Evolutionary conservation across 495 filamentous ascomycete species (phyloP), one percentile per base, ranked within the genome.

Genomic region (Daldinia concentrica): DNA sequence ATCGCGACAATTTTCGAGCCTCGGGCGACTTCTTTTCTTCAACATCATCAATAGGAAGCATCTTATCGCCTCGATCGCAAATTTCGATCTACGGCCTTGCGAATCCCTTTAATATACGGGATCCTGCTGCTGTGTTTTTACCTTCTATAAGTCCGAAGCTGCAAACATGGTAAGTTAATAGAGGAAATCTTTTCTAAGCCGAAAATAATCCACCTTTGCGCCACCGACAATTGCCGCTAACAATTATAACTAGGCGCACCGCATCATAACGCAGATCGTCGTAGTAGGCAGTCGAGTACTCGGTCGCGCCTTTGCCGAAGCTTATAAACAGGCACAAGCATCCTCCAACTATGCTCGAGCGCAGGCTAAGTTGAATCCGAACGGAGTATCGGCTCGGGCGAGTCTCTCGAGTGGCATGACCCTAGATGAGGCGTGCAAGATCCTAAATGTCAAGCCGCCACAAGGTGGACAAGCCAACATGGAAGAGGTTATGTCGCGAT

Each of bases 361-460:
- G n/a, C 86, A 90, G 61, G 84, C 84, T 27, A 83, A 84, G 60
- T 74, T 82, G 32, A 84, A 83, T 78, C 79, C 83, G 48, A 83
- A 81, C 48, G 75, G 72, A 17, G 74, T 82, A 32, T 69, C 72
- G 19, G 71, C 75, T 24, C 71, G 81, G 34, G 78, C 79, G 15
- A 87, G 81, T 69, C 83, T 88, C 62, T 86, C 89, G 37, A 84
- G 87, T 41, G 91, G 92, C 69, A 88, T 97, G 74, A 96, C 93
- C 7, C 88, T 99, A 58, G 94, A 97, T 70, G 95, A 99, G 82
- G 96, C 95, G 9, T 98, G 94, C 88, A 94, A 93, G 81, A 98
- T 99, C 78, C 88, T 99, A 62, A 97, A 98, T 79, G 93, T 98
- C 70, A 93, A 94, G 81, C 93, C 94, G 51, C 92, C 94, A 3